Evolutionary conservation across 2,329 filamentous ascomycete species (phyloP).

Genomic region (Hymenotorrendiella dingleyae): DNA sequence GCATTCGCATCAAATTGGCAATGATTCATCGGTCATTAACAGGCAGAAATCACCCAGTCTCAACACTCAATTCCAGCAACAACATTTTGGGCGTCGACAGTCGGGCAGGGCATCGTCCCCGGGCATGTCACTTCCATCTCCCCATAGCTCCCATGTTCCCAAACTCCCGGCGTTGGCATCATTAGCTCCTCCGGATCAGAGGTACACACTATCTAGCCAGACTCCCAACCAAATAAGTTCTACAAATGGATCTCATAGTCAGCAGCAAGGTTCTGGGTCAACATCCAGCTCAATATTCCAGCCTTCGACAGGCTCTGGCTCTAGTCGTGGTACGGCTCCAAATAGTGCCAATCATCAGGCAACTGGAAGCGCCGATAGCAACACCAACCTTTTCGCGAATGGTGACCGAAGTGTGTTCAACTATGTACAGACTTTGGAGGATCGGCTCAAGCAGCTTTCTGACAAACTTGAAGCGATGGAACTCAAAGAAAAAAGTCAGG

Average conservation of each 20-base stretch:
- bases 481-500: constrained; percentile 21
- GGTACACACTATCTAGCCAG: constrained; percentile 29
- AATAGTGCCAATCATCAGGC: constrained; percentile 42
- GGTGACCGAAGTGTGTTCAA: constrained; percentile 64
- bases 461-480: constrained; percentile 40
- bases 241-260: constrained; percentile 15
- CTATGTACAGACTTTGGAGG: constrained; percentile 67
- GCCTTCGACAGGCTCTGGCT: constrained; percentile 44
- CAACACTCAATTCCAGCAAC: constrained; percentile 59
- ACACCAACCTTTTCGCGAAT: constrained; percentile 61
- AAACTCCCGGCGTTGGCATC: constrained; percentile 30
- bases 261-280: constrained; percentile 21
- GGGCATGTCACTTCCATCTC: constrained; percentile 27
- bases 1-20: constrained; percentile 43
- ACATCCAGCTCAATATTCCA: constrained; percentile 28
- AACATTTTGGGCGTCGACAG: constrained; percentile 52
- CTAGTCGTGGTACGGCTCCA: constrained; percentile 17
- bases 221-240: constrained; percentile 19
- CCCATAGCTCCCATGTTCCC: constrained; percentile 24
- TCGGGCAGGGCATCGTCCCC: constrained; percentile 47
- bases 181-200: constrained; percentile 30
- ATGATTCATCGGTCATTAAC: constrained; percentile 46
- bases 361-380: constrained; percentile 51
- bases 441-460: constrained; percentile 42
- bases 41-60: constrained; percentile 62